Evolutionary conservation across 805 yeast genomes (phyloP).

Genomic region (Ogataea trehalophila): DNA sequence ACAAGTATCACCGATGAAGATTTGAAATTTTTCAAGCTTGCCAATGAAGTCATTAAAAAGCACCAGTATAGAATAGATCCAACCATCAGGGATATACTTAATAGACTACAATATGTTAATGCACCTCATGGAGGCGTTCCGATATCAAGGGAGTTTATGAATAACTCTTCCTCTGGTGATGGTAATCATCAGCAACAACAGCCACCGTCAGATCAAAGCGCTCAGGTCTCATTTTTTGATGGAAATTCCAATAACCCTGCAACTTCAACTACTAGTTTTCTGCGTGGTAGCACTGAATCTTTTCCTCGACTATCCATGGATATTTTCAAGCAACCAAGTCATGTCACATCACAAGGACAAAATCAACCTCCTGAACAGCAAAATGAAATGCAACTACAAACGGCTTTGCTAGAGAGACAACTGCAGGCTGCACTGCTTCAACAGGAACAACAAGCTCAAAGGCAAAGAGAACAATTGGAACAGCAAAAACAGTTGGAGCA

Average conservation of each 20-base stretch:
- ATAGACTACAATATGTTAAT: constrained; percentile 52
- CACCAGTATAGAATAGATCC: constrained; percentile 50
- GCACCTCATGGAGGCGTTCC: constrained; percentile 56
- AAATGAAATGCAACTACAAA: background rate
- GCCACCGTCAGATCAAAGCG: background rate
- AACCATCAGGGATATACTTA: constrained; percentile 53
- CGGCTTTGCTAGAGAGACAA: constrained; percentile 3
- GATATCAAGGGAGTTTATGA: constrained; percentile 20
- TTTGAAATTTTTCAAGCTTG: constrained; percentile 49
- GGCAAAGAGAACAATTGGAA: constrained; percentile 1
- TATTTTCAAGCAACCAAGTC: constrained; percentile 11
- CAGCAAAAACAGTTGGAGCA: background rate
- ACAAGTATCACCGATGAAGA: constrained; percentile 41
- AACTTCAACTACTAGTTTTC: background rate
- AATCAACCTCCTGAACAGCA: constrained; percentile 1
- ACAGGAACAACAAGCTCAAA: constrained; percentile 3
- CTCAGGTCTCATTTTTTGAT: background rate
- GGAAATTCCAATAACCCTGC: background rate
- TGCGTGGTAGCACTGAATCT: constrained; percentile 3
- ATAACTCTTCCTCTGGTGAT: background rate
- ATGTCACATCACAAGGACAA: constrained; percentile 1
- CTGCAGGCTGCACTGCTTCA: constrained; percentile 3
- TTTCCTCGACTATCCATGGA: constrained; percentile 20
- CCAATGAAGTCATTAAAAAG: constrained; percentile 53
- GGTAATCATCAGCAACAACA: constrained; percentile 1